phyloP scores from a whole-genome alignment of 164 flowering plant species.

The Macadamia integrifolia region DNA sequence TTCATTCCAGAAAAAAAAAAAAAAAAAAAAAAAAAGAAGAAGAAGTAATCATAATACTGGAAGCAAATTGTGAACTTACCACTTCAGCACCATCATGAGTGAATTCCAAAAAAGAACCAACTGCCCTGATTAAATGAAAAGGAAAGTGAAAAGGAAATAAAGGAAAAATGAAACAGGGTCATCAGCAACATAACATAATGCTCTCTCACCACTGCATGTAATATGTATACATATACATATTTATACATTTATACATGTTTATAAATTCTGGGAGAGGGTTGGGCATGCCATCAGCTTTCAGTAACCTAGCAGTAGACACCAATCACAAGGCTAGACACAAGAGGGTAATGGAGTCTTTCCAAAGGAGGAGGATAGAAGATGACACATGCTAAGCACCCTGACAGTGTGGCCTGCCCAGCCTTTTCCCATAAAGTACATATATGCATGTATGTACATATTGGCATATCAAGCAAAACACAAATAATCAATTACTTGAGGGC shows the following conservation, averaged over 20 bases:
- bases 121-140: constrained; percentile 55
- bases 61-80: constrained; percentile 43
- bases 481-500: constrained; percentile 71
- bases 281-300: too few relatives aligned
- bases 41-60: background rate
- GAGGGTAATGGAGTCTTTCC: too few relatives aligned
- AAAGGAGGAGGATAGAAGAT: too few relatives aligned
- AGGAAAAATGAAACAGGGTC: background rate
- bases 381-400: too few relatives aligned
- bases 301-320: too few relatives aligned
- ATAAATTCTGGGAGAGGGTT: too few relatives aligned
- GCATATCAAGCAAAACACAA: background rate
- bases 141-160: constrained; percentile 3
- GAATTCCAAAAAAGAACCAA: constrained; percentile 92
- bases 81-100: constrained; percentile 76
- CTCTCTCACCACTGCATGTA: background rate
- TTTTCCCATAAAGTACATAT: too few relatives aligned
- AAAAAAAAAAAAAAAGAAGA: background rate
- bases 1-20: background rate
- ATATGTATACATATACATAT: background rate
- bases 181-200: background rate
- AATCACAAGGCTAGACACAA: too few relatives aligned
- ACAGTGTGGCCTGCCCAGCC: too few relatives aligned
- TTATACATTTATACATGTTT: too few relatives aligned
- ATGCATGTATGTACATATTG: too few relatives aligned